phyloP scores from a whole-genome alignment of 768 basidiomycete genomes.

The Lactarius pseudohatsudake region DNA sequence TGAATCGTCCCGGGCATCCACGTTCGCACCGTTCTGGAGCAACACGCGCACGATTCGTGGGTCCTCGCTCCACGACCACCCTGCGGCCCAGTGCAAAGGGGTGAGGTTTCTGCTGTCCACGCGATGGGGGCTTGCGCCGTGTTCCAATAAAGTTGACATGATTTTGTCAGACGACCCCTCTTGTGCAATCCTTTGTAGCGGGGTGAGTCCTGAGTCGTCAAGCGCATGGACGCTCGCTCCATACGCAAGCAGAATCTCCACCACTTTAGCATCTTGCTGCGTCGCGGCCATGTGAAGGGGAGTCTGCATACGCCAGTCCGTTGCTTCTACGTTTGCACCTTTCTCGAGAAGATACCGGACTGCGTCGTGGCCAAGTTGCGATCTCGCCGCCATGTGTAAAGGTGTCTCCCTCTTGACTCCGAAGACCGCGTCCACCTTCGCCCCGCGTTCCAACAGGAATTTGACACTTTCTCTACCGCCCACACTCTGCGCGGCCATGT shows the following conservation, averaged over 20 bases:
- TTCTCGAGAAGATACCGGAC: background rate
- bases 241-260: slow-evolving; percentile 4
- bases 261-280: background rate
- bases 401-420: background rate
- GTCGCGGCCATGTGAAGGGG: slow-evolving; percentile 3
- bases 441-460: background rate
- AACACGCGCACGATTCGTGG: background rate
- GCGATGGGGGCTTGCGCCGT: background rate
- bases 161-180: background rate
- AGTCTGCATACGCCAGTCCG: slow-evolving; percentile 2
- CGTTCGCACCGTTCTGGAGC: slow-evolving; percentile 6
- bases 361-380: background rate
- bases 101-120: background rate
- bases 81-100: background rate
- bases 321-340: slow-evolving; percentile 6
- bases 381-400: slow-evolving; percentile 3
- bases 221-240: slow-evolving; percentile 1
- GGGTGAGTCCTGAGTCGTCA: slow-evolving; percentile 2
- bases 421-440: slow-evolving; percentile 1
- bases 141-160: background rate
- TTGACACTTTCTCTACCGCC: slow-evolving; percentile 2
- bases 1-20: slow-evolving; percentile 1
- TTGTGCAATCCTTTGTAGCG: background rate
- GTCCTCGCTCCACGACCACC: background rate
- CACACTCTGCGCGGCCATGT: slow-evolving; percentile 11